Evolutionary conservation across 495 filamentous ascomycete genomes (phyloP), one percentile per base, ranked within the genome.

Genomic region (Aspergillus kassunensis): DNA sequence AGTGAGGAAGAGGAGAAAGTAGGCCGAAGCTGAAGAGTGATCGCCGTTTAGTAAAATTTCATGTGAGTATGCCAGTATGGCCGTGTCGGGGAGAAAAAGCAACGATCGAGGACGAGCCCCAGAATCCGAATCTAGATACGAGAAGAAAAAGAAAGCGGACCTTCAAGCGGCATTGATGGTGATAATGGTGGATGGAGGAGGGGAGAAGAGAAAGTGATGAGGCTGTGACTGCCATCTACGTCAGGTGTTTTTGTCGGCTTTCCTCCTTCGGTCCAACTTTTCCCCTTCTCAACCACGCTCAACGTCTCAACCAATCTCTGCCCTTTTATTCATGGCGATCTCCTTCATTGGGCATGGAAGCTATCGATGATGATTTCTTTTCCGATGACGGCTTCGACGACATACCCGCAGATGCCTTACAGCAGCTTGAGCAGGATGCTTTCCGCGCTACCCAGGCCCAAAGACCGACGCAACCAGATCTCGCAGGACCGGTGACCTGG

Each of bases 381-480:
- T 82, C 75, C 54, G 86, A 86, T 64, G 80, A 85, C 61, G 78
- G 75, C 57, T 71, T 84, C 55, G 82, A 83, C 58, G 72, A 70
- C 48, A 64, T 85, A 40, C 78, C 80, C 36, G 58, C 72, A 20
- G 67, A 78, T 54, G 71, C 77, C 12, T 67, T 81, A 43, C 63
- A 70, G 35, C 68, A 80, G 56, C 62, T 85, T 21, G 80, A 84
- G 60, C 70, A 82, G 51, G 70, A 73, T 65, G 80, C 80, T 13
- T 71, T 74, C 33, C 70, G 67, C 51, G 73, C 75, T 25, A 84
- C 76, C 4, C 81, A 80, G 56, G 55, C 18, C 37, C 62, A 39
- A 24, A 42, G 40, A 12, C 46, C 37, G 6, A 30, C 39, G 2
- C 56, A 53, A 9, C 49, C 21, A 27, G 43, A 50, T 18, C 39